These are phyloP conservation scores for Aeminium ludgeri DNA, from an alignment of 495 filamentous ascomycete genomes.

Conservation along the genomic window DNA sequence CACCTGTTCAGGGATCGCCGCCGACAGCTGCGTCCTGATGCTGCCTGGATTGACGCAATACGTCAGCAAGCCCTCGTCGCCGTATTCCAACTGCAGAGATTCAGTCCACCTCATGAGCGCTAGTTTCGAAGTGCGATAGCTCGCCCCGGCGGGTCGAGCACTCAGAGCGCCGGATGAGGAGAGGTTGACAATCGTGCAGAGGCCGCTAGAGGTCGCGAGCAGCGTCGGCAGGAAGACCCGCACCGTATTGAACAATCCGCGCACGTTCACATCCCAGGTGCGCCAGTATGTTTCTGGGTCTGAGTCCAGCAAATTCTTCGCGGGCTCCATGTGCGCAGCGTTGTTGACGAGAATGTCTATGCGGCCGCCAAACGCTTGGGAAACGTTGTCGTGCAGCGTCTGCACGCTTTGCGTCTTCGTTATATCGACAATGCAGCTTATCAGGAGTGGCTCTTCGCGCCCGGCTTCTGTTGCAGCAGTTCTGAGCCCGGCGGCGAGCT, in stretches of 20 bases:
- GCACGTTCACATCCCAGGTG: slow-evolving; percentile 30
- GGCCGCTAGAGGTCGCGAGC: slow-evolving; percentile 8
- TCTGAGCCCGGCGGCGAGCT: slow-evolving; percentile 29
- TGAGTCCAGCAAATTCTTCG: slow-evolving; percentile 23
- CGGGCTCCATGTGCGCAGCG: slow-evolving; percentile 27
- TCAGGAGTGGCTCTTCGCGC: no score
- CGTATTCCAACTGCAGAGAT: slow-evolving; percentile 29
- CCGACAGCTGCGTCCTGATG: slow-evolving; percentile 25
- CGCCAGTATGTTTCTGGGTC: slow-evolving; percentile 33
- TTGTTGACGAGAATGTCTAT: slow-evolving; percentile 41
- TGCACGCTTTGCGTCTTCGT: slow-evolving; percentile 26
- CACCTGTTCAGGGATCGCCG: slow-evolving; percentile 1
- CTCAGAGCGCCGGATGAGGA: slow-evolving; percentile 23
- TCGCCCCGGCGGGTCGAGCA: slow-evolving; percentile 16
- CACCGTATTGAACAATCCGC: slow-evolving; percentile 29
- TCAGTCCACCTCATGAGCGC: slow-evolving; percentile 28
- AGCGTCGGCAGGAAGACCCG: slow-evolving; percentile 31
- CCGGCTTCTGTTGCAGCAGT: no score
- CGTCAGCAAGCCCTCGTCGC: slow-evolving; percentile 25
- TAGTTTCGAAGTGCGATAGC: slow-evolving; percentile 30
- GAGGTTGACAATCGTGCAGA: slow-evolving; percentile 25
- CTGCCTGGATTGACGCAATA: slow-evolving; percentile 31
- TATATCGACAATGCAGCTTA: no score
- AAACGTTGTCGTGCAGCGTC: slow-evolving; percentile 19
- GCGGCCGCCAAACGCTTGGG: slow-evolving; percentile 15